Evolutionary conservation across 2,329 filamentous ascomycete genomes (phyloP), one percentile per base, ranked within the genome.

Genomic region (Aspergillus viridinutans): DNA sequence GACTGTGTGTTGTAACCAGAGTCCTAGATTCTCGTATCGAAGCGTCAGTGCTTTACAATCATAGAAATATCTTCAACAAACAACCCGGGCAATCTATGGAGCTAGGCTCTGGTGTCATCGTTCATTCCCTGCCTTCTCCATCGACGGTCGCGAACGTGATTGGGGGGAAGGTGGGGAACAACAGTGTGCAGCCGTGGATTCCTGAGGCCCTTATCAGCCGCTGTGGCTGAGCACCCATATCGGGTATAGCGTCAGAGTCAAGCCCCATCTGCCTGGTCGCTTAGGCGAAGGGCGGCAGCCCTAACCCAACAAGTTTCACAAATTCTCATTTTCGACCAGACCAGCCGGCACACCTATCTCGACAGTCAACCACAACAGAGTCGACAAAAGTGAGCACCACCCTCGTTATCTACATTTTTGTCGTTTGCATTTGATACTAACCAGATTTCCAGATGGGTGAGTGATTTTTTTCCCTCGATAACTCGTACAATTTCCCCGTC

Each of bases 391-490:
- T 84, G 73, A 78, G 65, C 62, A 58, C 35, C 51, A 53, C 53
- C 55, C 49, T 67, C 35, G 25, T 52, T 45, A 58, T 56, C 57
- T 49, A 38, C 52, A 59, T 58, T 56, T 61, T 52, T 56, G 57
- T 57, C 57, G 56, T 23, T 47, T 51, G 42, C 61, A 55, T 56
- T 62, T 52, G 47, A 62, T 65, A 63, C 69, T 69, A 64, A 71
- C 66, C 65, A 55, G 62, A 54, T 50, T 59, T 67, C 62, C 70
- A 86, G 83, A 86, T 86, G 84, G 83, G 84, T 86, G 81, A 84
- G 84, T 81, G 72, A 58, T 62, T 57, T 64, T 60, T 67, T 63
- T 61, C 62, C 57, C 56, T 57, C 56, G 60, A 59, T 58, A 67
- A 64, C 61, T 68, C 63, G 21, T 12, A 25, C 3, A 7, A 62